These are phyloP conservation scores for Hordeum marinum DNA, from an alignment of 176 grass and related monocot species.

Conservation along the genomic window DNA sequence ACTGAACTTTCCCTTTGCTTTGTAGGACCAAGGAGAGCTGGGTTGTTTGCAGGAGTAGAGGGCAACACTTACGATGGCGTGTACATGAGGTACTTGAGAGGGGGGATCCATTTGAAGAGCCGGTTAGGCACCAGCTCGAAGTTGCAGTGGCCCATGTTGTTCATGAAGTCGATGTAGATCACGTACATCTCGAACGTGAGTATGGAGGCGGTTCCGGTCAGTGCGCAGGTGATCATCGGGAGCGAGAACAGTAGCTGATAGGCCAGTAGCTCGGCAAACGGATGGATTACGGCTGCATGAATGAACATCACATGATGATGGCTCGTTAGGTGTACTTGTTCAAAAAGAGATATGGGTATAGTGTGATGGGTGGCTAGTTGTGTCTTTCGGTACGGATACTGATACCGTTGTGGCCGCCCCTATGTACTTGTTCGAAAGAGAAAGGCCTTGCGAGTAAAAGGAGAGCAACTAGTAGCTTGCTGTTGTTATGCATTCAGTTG, in stretches of 20 bases:
- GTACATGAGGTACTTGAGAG: slow-evolving; percentile 97
- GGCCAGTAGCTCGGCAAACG: slow-evolving; percentile 70
- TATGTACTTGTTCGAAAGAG: too few relatives aligned
- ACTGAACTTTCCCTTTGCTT: neutral
- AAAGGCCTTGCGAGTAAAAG: too few relatives aligned
- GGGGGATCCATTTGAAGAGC: slow-evolving; percentile 64
- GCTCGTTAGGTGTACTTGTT: neutral
- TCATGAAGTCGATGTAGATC: slow-evolving; percentile 87
- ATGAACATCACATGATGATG: neutral
- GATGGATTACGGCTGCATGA: slow-evolving; percentile 82
- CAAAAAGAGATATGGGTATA: neutral
- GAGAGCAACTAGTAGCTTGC: too few relatives aligned
- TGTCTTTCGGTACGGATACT: too few relatives aligned
- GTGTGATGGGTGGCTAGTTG: too few relatives aligned
- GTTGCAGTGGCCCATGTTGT: slow-evolving; percentile 96
- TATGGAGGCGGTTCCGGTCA: slow-evolving; percentile 47
- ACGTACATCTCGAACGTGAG: slow-evolving; percentile 31
- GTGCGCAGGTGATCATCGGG: slow-evolving; percentile 35
- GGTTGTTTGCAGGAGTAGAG: neutral
- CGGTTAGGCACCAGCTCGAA: slow-evolving; percentile 77
- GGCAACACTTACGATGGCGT: slow-evolving; percentile 77
- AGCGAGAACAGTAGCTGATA: slow-evolving; percentile 63
- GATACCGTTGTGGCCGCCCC: too few relatives aligned
- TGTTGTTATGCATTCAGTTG: too few relatives aligned
- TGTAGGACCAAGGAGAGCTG: neutral